These are phyloP conservation scores for Trametes hirsuta DNA, from an alignment of 1,284 basidiomycete species.

Conservation along the genomic window DNA sequence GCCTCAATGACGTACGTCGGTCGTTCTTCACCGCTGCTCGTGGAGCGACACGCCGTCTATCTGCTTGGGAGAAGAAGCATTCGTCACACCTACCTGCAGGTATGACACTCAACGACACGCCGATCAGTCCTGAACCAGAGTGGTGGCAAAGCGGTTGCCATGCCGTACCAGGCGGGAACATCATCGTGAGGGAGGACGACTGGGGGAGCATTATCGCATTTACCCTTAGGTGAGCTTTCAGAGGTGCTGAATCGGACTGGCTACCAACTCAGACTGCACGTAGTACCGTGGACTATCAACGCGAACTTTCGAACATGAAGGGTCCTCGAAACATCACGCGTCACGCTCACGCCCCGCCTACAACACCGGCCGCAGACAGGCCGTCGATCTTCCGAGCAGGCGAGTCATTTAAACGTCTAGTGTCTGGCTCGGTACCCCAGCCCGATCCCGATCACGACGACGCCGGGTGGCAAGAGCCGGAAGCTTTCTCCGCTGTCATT, in stretches of 20 bases:
- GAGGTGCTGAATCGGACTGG: not conserved
- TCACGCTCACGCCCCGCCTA: constrained; percentile 28
- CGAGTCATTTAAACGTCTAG: constrained; percentile 53
- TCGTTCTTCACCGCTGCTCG: constrained; percentile 54
- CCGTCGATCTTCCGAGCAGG: constrained; percentile 49
- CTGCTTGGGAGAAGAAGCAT: constrained; percentile 69
- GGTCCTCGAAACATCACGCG: constrained; percentile 20
- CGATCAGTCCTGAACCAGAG: constrained; percentile 50
- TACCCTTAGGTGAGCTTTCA: constrained; percentile 55
- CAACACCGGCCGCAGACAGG: constrained; percentile 28
- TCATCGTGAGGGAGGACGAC: constrained; percentile 70
- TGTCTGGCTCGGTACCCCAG: constrained; percentile 40
- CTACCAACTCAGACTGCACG: not conserved
- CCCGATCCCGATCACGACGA: constrained; percentile 63
- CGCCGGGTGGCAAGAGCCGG: constrained; percentile 62
- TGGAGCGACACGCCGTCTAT: constrained; percentile 53
- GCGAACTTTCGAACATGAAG: constrained; percentile 54
- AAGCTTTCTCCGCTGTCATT: constrained; percentile 60
- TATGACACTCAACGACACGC: constrained; percentile 32
- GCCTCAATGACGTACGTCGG: constrained; percentile 66
- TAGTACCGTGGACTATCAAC: constrained; percentile 65
- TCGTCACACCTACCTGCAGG: constrained; percentile 31
- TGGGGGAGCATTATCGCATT: constrained; percentile 79
- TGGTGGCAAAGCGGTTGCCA: constrained; percentile 68
- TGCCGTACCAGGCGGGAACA: constrained; percentile 65